These are phyloP conservation scores for Nemania serpens DNA, from an alignment of 2,329 filamentous ascomycete species.

Conservation along the genomic window DNA sequence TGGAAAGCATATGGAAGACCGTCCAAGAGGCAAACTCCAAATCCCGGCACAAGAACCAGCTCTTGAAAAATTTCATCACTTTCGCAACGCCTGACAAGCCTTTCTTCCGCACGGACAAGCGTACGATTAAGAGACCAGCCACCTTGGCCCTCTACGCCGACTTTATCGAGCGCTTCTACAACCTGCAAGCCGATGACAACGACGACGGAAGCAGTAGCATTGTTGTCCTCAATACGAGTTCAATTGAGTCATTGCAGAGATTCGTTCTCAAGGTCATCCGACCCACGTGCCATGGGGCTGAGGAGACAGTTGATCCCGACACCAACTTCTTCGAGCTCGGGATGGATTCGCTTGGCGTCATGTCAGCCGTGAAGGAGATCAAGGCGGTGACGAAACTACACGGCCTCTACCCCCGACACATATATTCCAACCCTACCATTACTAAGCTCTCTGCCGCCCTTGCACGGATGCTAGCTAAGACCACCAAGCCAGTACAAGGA, in stretches of 20 bases:
- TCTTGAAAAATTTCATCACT: conserved; percentile 6
- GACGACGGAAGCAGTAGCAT: not conserved
- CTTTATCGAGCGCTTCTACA: conserved; percentile 17
- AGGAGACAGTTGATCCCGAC: conserved; percentile 2
- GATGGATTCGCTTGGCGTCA: conserved; percentile 12
- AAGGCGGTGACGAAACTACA: conserved; percentile 37
- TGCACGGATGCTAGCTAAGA: conserved; percentile 24
- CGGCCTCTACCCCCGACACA: conserved; percentile 41
- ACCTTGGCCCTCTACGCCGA: conserved; percentile 13
- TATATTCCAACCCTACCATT: conserved; percentile 43
- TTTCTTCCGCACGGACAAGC: conserved; percentile 17
- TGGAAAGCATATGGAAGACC: conserved; percentile 17
- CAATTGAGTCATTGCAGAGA: conserved; percentile 7
- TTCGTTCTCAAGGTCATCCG: not conserved
- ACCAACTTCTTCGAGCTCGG: conserved; percentile 13
- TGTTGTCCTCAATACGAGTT: conserved; percentile 2
- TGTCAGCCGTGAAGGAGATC: conserved; percentile 40
- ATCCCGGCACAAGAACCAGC: conserved; percentile 13
- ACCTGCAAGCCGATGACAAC: not conserved
- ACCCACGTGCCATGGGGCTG: not conserved
- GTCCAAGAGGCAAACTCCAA: conserved; percentile 10
- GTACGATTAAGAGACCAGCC: conserved; percentile 12
- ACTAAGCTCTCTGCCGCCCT: conserved; percentile 36
- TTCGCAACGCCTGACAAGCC: conserved; percentile 13
- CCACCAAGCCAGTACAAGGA: conserved; percentile 24